Conservation (phyloP, 192 early-diverging fungal genomes). For the Coemansia sp. region DNA sequence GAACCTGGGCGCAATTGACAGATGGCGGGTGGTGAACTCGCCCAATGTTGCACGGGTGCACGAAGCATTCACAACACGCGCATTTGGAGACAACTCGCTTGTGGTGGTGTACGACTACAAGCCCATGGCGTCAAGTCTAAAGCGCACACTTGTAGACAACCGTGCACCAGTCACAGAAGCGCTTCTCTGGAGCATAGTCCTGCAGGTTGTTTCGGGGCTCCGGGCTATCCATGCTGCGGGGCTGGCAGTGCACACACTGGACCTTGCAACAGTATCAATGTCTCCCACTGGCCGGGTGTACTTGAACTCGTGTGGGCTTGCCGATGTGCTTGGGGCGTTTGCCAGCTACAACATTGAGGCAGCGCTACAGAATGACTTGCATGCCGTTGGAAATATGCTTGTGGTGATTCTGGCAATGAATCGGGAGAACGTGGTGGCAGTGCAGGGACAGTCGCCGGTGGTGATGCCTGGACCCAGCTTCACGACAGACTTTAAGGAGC, state of each 20-base stretch:
- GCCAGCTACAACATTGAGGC: conserved; percentile 17
- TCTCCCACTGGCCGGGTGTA: conserved; percentile 77
- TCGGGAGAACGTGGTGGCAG: conserved; percentile 18
- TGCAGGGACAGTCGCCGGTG: conserved; percentile 59
- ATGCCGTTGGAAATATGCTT: conserved; percentile 35
- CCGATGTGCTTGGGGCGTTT: conserved; percentile 29
- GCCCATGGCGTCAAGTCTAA: conserved; percentile 58
- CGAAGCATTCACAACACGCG: conserved; percentile 94
- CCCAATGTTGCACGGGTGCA: conserved; percentile 82
- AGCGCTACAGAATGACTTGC: conserved; percentile 36
- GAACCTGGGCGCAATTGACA: conserved; percentile 81
- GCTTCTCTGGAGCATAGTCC: conserved; percentile 43
- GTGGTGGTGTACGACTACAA: conserved; percentile 95
- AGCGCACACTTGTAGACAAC: conserved; percentile 18
- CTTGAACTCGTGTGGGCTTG: conserved; percentile 38
- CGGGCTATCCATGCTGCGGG: conserved; percentile 81
- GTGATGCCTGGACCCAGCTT: conserved; percentile 68
- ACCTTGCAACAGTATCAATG: conserved; percentile 80
- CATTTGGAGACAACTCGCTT: conserved; percentile 95
- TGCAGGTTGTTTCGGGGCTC: conserved; percentile 52
- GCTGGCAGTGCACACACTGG: conserved; percentile 77
- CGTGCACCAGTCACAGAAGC: conserved; percentile 20
- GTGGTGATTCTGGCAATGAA: conserved; percentile 20
- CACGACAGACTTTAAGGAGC: conserved; percentile 80
- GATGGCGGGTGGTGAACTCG: conserved; percentile 81